Evolutionary conservation across 2,329 filamentous ascomycete species (phyloP).

Genomic region (Clarireedia homoeocarpa): DNA sequence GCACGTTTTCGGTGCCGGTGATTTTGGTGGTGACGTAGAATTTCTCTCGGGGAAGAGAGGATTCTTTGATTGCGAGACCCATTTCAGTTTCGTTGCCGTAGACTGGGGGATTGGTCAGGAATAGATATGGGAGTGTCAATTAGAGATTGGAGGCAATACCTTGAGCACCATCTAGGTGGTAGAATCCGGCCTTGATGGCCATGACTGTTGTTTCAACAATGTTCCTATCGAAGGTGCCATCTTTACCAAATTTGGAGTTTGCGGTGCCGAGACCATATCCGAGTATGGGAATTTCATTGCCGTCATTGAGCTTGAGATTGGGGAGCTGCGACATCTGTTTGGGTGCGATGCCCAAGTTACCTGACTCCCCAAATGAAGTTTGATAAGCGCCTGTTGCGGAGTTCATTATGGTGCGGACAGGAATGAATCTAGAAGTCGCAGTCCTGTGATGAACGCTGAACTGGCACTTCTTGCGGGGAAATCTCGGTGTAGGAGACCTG

Average conservation of each 20-base stretch:
- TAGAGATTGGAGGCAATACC: conserved; percentile 31
- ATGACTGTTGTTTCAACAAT: conserved; percentile 44
- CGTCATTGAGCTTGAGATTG: conserved; percentile 64
- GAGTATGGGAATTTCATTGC: conserved; percentile 62
- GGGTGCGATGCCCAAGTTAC: conserved; percentile 66
- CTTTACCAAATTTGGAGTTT: conserved; percentile 42
- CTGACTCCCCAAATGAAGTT: conserved; percentile 15
- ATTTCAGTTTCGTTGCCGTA: conserved; percentile 64
- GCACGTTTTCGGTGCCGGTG: conserved; percentile 27
- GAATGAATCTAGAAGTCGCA: not conserved
- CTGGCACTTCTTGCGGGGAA: too few species aligned
- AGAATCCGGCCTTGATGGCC: conserved; percentile 62
- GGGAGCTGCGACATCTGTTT: conserved; percentile 50
- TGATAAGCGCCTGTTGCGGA: conserved; percentile 34
- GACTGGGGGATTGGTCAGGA: conserved; percentile 29
- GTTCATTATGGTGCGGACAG: conserved; percentile 28
- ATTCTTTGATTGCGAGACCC: conserved; percentile 61
- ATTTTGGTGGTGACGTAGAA: conserved; percentile 63
- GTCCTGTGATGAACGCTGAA: too few species aligned
- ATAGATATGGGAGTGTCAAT: not conserved
- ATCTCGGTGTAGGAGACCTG: not conserved
- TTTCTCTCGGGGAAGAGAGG: conserved; percentile 55
- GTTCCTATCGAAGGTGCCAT: conserved; percentile 42
- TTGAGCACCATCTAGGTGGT: conserved; percentile 69
- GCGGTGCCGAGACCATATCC: conserved; percentile 68